These are phyloP conservation scores for Botrytis sinoallii DNA, from an alignment of 2,329 filamentous ascomycete species.

Conservation along the genomic window DNA sequence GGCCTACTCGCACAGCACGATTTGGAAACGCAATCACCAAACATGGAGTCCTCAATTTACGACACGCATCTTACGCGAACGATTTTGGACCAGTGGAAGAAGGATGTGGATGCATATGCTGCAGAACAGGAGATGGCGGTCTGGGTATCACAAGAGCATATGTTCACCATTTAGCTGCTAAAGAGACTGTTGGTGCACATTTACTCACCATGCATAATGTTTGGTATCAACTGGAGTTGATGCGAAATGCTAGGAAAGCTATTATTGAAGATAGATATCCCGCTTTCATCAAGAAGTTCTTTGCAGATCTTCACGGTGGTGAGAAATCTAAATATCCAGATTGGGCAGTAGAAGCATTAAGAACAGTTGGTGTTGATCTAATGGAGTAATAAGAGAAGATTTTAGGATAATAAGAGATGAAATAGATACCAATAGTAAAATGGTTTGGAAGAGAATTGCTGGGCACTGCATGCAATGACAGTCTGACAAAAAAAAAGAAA, in stretches of 20 bases:
- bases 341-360: constrained; percentile 82
- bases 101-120: constrained; percentile 78
- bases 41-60: constrained; percentile 77
- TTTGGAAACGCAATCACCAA: constrained; percentile 93
- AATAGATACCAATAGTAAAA: constrained; percentile 17
- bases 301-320: constrained; percentile 64
- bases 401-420: background rate
- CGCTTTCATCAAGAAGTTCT: constrained; percentile 74
- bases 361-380: constrained; percentile 75
- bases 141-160: constrained; percentile 84
- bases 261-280: constrained; percentile 82
- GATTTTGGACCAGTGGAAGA: constrained; percentile 85
- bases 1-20: constrained; percentile 92
- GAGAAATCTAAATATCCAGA: constrained; percentile 66
- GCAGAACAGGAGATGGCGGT: constrained; percentile 64
- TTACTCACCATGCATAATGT: constrained; percentile 93
- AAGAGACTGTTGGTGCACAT: constrained; percentile 88
- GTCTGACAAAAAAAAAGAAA: background rate
- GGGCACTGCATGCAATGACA: background rate
- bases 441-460: background rate
- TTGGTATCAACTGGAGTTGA: constrained; percentile 83
- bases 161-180: constrained; percentile 85
- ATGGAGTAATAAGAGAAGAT: constrained; percentile 36
- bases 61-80: constrained; percentile 68
- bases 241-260: constrained; percentile 70